Conservation (phyloP, 202 grass and related monocot genomes). For the Digitaria exilis region DNA sequence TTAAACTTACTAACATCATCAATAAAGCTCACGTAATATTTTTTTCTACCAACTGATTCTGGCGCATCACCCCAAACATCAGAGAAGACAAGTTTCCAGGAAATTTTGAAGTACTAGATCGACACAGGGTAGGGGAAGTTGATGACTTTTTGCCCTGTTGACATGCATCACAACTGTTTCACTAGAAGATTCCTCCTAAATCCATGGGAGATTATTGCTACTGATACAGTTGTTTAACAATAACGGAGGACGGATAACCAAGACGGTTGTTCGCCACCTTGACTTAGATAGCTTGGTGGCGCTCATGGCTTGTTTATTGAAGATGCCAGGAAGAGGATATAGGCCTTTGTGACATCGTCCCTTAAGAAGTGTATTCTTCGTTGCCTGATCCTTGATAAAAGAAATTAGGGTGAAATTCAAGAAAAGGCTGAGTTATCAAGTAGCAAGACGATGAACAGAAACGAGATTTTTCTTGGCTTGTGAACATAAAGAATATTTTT, state of each 20-base stretch:
- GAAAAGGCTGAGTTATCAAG: neutral
- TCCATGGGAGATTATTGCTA: neutral
- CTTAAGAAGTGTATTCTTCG: neutral
- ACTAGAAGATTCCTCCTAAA: neutral
- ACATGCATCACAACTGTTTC: neutral
- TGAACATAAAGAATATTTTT: constrained; percentile 21
- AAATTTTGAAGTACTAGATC: neutral
- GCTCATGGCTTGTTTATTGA: neutral
- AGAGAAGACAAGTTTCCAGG: neutral
- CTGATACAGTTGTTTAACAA: neutral
- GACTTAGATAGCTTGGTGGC: neutral
- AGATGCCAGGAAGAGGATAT: neutral
- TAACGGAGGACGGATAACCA: neutral
- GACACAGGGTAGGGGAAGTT: neutral
- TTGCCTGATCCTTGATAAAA: neutral
- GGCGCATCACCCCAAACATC: neutral
- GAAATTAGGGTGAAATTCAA: neutral
- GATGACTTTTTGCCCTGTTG: neutral
- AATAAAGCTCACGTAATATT: neutral
- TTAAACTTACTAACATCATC: neutral
- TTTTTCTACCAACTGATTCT: neutral
- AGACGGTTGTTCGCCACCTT: neutral
- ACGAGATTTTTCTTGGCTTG: too few species aligned
- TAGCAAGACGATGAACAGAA: neutral
- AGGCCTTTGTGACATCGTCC: neutral